Base-by-base conservation (phyloP, 139 green algal species). In the Volvox africanus region DNA sequence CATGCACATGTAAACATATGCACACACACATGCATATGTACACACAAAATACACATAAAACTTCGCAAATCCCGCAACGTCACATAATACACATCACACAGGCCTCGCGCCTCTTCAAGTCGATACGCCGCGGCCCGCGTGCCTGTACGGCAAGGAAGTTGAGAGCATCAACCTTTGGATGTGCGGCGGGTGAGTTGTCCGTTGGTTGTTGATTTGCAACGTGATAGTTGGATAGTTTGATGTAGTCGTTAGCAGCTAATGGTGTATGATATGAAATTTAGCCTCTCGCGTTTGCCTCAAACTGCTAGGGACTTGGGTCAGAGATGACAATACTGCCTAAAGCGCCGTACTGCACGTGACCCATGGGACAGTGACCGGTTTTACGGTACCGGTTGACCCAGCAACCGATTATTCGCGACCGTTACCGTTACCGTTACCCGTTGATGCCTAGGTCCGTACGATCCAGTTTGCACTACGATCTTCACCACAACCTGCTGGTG, bases 391-490 rank as follows among this genome's bases (percentile, higher is more conserved):
- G n/a, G n/a, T n/a, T n/a, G n/a, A n/a, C n/a, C n/a, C n/a, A n/a
- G n/a, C n/a, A n/a, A n/a, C n/a, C n/a, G n/a, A n/a, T n/a, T n/a
- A n/a, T n/a, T n/a, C n/a, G n/a, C n/a, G n/a, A 55, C 44, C 5
- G 44, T 55, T 55, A 14, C 44, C 44, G 44, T 55, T 55, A 55
- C 44, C 44, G 21, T 73, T 73, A 24, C 65, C 21, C 65, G 2
- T n/a, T 28, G 65, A 24, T 73, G 21, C 65, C 65, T 75, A 90
- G 86, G 13, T 22, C 86, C 75, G 95, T 94, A 32, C 90, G 92
- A 20, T 95, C 93, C 83, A 97, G 93, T 78, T 88, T 96, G 19
- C 97, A 99, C 92, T 97, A 98, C 79, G 97, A 99, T 92, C 96
- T 94, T 22, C 96, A 98, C 89, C 81, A 96, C 20, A 98, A 99